Evolutionary conservation across 2,329 filamentous ascomycete species (phyloP), one percentile per base, ranked within the genome.

Genomic region (Clathrospora elynae): DNA sequence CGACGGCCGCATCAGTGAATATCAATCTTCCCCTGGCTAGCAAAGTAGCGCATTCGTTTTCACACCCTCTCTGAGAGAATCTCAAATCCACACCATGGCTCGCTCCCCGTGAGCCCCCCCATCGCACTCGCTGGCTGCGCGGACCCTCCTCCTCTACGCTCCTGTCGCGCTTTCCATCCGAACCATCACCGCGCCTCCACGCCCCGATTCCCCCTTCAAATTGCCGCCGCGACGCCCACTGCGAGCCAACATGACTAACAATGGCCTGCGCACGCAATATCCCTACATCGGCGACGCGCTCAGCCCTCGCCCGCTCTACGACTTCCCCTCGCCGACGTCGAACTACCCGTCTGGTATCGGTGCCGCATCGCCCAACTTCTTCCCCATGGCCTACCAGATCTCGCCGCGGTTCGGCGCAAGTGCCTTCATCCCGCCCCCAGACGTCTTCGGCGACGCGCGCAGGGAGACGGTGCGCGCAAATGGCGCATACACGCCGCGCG

Each of bases 261-360:
- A 65, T 60, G 64, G 59, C 46, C 48, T 69, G 56, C 63, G 66
- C 41, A 64, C 62, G 18, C 63, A 67, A 53, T 68, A 62, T 46
- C 59, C 65, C 35, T 68, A 66, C 37, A 55, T 35, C 22, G 59
- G 54, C 34, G 59, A 64, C 41, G 55, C 51, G 35, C 57, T 69
- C 34, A 68, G 64, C 24, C 64, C 64, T 4, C 65, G 63, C 33
- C 52, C 60, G 32, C 28, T 49, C 29, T 70, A 68, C 45, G 66
- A 67, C 53, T 70, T 65, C 31, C 67, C 68, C 8, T 70, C 67
- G 33, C 67, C 68, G 11, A 67, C 62, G 32, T 67, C 66, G 6
- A 68, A 68, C 57, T 70, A 70, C 42, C 62, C 63, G 16, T 68
- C 66, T 7, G 64, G 65, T 32, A 39, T 68, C 4, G 58, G 60